phyloP scores from a whole-genome alignment of 805 yeast genomes.

The Ogataea haglerorum region DNA sequence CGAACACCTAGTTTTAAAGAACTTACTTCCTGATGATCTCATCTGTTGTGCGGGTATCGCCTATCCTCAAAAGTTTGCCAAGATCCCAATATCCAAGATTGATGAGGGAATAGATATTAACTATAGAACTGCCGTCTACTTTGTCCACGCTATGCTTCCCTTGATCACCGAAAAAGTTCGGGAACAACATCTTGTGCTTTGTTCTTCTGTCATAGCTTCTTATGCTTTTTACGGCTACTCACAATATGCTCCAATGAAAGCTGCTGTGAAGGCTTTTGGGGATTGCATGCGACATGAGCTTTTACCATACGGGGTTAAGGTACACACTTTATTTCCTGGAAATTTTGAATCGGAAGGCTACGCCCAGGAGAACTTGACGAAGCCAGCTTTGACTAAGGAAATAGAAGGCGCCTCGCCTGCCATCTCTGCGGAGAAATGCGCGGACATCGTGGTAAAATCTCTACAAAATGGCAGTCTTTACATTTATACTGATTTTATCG shows the following conservation, averaged over 20 bases:
- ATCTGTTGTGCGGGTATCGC: conserved; percentile 89
- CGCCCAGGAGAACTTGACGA: conserved; percentile 72
- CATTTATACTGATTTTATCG: conserved; percentile 77
- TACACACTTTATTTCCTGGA: conserved; percentile 81
- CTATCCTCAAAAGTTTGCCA: conserved; percentile 71
- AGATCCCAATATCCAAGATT: conserved; percentile 56
- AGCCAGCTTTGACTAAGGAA: conserved; percentile 75
- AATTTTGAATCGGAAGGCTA: conserved; percentile 88
- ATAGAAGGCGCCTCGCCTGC: conserved; percentile 86
- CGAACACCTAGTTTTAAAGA: conserved; percentile 25
- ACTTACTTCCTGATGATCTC: conserved; percentile 60
- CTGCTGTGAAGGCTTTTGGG: conserved; percentile 73
- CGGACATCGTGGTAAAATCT: conserved; percentile 52
- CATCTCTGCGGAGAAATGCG: conserved; percentile 63
- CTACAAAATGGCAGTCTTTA: conserved; percentile 66
- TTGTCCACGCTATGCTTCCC: conserved; percentile 63
- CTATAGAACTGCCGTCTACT: conserved; percentile 68
- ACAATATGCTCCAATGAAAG: conserved; percentile 87
- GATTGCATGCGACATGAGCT: conserved; percentile 82
- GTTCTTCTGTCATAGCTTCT: conserved; percentile 76
- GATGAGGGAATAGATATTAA: conserved; percentile 61
- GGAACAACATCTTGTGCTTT: conserved; percentile 53
- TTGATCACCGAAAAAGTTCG: conserved; percentile 25
- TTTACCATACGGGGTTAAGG: conserved; percentile 59
- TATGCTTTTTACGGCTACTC: conserved; percentile 90